Base-by-base conservation (phyloP, 495 filamentous ascomycete species). In the Hypoxylon lienhwacheense region DNA sequence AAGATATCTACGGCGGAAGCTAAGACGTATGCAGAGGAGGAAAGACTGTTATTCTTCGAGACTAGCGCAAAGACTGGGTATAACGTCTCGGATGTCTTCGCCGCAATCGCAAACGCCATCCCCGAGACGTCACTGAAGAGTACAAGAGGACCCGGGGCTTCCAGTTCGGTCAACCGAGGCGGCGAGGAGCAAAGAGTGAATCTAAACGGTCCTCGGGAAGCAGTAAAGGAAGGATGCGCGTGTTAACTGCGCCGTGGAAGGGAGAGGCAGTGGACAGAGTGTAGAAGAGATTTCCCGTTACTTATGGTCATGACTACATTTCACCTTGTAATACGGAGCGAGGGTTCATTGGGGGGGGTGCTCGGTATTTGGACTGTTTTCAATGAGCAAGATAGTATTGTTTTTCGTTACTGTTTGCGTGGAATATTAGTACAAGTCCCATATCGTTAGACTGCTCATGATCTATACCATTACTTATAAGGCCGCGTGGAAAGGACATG, bases 61-160 rank as follows among this genome's bases (percentile, higher is more conserved):
- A 98, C 93, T 15, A 95, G 89, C 60, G 93, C 93, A 33, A 98
- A 98, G 82, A 91, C 91, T 2, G 95, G 93, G 7, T 76, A 84
- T 57, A 96, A 96, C 70, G 93, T 98, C 22, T 82, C 86, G 55
- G 91, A 93, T 58, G 93, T 98, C 16, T 98, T 98, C 70, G 96
- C 92, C 35, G 91, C 92, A n/a, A 97, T 97, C 67, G 92, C 92
- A 47, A 95, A 96, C 65, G 89, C 91, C 19, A 97, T 97, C 53
- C 92, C 93, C 1, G 93, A 97, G 73, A 93, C 90, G 54, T 93
- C 87, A 55, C 76, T 97, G 71, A 97, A 97, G 81, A 90, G 86
- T 26, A 80, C 85, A 28, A 82, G 90, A 36, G 87, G 84, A 7
- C 72, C 81, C 14, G 83, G 81, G 12, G 80, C 81, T 19, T 78